Conservation (phyloP, 2,329 filamentous ascomycete genomes). For the Elsinoe australis region DNA sequence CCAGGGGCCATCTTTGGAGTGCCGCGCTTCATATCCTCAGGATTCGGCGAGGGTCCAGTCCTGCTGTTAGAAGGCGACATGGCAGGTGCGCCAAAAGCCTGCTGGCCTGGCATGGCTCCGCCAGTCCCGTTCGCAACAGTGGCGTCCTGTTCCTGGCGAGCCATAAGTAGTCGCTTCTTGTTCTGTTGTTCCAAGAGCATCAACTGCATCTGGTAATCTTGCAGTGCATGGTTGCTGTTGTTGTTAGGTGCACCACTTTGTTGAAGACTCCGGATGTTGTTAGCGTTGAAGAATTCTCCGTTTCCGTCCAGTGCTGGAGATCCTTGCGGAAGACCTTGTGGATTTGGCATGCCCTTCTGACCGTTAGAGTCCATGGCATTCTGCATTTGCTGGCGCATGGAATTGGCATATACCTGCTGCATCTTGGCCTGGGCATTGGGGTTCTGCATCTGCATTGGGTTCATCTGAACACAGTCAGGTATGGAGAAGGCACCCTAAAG, state of each 20-base stretch:
- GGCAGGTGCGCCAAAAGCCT: constrained; percentile 42
- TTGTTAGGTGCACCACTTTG: constrained; percentile 33
- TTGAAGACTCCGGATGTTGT: constrained; percentile 38
- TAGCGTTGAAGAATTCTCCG: constrained; percentile 44
- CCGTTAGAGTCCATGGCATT: constrained; percentile 65
- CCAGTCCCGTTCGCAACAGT: constrained; percentile 49
- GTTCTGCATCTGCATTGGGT: constrained; percentile 49
- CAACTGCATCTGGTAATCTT: constrained; percentile 84
- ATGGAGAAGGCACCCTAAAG: not conserved
- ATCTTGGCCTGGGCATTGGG: constrained; percentile 66
- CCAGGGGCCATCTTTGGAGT: constrained; percentile 65
- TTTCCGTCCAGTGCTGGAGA: constrained; percentile 71
- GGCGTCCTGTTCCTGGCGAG: constrained; percentile 65
- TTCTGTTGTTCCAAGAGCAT: constrained; percentile 84
- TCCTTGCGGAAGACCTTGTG: constrained; percentile 63
- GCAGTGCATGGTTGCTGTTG: constrained; percentile 68
- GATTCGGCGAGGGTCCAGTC: constrained; percentile 69
- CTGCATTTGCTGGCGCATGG: constrained; percentile 74
- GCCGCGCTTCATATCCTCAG: constrained; percentile 68
- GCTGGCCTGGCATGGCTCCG: constrained; percentile 40
- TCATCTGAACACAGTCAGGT: constrained; percentile 58
- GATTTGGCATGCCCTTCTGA: constrained; percentile 60
- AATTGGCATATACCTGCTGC: constrained; percentile 79
- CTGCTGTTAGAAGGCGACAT: constrained; percentile 61
- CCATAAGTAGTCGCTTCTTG: constrained; percentile 79